Base-by-base conservation (phyloP, 495 filamentous ascomycete species). In the Filosporella fistucella region DNA sequence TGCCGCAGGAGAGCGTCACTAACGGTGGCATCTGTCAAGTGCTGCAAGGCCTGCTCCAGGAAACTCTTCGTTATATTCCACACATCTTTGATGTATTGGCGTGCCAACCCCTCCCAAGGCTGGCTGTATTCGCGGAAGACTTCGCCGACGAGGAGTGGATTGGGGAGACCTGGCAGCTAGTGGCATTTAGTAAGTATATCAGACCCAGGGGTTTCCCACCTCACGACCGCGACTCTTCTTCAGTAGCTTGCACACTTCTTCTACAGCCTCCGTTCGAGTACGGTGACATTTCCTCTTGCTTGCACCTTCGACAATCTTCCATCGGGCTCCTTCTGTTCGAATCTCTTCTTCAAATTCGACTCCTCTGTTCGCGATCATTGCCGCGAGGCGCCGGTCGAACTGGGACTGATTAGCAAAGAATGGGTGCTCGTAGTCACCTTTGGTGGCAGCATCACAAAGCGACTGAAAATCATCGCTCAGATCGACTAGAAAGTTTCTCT, bases 361-460 rank as follows among this genome's bases (percentile, higher is more conserved):
- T 24, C 36, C 34, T 33, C 32, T 40, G 26, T 52, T 52, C 13
- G 29, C 29, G 22, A 46, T 35, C 18, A 32, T 46, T 10, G 49
- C 49, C 25, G 26, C 40, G 7, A 52, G 42, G 11, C 49, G 42
- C 14, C 44, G 18, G 21, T 43, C 26, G 37, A 33, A 29, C 6
- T 2, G 29, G n/a, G 43, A 30, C 7, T 36, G 3, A 24, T 42
- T 21, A 5, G 21, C 62, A 52, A 86, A 86, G 54, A 85, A 85
- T 0, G 44, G 14, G 26, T 76, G 55, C 35, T 64, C 67, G 50
- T 84, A 86, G 4, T 65, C 69, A 2, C 82, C 83, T 24, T 77
- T 66, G 0, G 69, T 58, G 6, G 77, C 69, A 10, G 67, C 63
- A 43, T 74, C 71, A 41, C 74, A 63, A 0, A 85, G 52, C 0